These are phyloP conservation scores for Oenanthe sinensis DNA, from an alignment of 129 eudicot species.

Conservation along the genomic window DNA sequence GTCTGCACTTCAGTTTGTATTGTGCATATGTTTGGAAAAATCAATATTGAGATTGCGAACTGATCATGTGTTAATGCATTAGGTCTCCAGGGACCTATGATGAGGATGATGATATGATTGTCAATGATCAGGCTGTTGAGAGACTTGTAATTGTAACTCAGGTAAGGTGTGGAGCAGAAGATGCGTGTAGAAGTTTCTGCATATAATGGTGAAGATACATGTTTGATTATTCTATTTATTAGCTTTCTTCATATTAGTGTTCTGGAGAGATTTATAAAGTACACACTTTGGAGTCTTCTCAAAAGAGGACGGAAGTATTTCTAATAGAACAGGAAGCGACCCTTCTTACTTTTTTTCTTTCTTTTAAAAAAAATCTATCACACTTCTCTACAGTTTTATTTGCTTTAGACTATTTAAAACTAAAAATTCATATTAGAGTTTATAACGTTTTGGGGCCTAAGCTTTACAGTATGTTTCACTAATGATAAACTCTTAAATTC, in stretches of 20 bases:
- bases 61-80: constrained; percentile 7
- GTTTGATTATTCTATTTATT: background rate
- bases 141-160: constrained; percentile 92
- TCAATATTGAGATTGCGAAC: background rate
- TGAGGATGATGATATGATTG: constrained; percentile 68
- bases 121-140: constrained; percentile 73
- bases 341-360: too few species aligned
- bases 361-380: too few species aligned
- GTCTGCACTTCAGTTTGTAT: background rate
- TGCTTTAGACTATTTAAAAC: background rate
- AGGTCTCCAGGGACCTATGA: constrained; percentile 54
- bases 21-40: background rate
- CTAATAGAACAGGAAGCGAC: background rate
- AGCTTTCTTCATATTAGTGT: background rate
- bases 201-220: background rate
- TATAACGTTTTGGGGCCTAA: background rate
- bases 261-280: background rate
- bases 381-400: background rate
- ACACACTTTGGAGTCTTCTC: background rate
- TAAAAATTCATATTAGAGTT: background rate
- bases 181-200: background rate
- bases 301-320: background rate
- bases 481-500: background rate
- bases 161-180: constrained; percentile 29
- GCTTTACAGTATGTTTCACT: background rate